Base-by-base conservation (phyloP, 495 filamentous ascomycete species). In the Rhypophila decipiens region DNA sequence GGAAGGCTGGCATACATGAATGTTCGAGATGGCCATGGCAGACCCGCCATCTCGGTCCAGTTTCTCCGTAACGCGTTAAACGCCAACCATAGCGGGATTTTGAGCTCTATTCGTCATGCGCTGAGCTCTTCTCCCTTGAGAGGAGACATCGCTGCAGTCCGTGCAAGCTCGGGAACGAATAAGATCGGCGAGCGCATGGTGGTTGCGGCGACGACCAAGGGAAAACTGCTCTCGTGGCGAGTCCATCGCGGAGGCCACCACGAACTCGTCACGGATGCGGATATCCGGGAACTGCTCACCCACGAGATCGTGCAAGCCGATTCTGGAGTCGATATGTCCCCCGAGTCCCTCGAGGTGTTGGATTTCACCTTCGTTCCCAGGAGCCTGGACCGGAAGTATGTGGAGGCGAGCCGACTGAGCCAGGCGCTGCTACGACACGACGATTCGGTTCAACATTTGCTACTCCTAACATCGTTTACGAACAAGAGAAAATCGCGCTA, bases 1-100 rank as follows among this genome's bases (percentile, higher is more conserved):
- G 93, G 94, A 3, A 77, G 90, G 54, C 70, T 93, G 19, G 89
- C 86, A 1, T 93, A 95, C 61, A 68, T 99, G 57, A 87, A 79
- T 17, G 66, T 97, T 3, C 75, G 88, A 61, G 89, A 97, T 65
- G 61, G 77, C 9, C 91, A 95, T 64, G 93, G 93, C 24, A 83
- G 88, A 54, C 85, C 91, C 1, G 75, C 76, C 17, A 84, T 99
- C 22, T 75, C 77, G 4, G 79, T 83, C 0, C 83, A 86, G 50
- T 86, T 86, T 56, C 75, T 99, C 23, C 80, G 78, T 33, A 83
- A 71, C 36, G 73, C 71, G 24, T 67, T 77, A 10, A 62, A 65
- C n/a, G 68, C 59, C n/a, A 65, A 68, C 24, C 55, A 58, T 24
- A 57, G 66, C 12, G 86, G 90, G 27, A 71, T 95, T 48, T 78